phyloP scores from a whole-genome alignment of 768 basidiomycete species.

The Xerocomellus intermedius region DNA sequence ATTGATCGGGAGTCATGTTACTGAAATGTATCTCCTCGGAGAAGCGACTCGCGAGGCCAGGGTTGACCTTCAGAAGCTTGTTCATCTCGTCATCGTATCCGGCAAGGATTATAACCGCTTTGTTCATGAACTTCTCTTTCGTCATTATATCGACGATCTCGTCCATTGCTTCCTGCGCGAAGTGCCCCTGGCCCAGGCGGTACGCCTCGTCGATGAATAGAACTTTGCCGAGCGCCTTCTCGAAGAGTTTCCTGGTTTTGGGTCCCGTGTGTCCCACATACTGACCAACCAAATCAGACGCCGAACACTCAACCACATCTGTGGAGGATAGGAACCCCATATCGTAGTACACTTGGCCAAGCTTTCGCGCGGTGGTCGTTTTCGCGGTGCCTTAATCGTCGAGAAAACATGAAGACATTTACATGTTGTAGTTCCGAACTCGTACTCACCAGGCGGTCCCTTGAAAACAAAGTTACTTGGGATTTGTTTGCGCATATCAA shows the following conservation, averaged over 20 bases:
- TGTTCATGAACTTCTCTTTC: slow-evolving; percentile 51
- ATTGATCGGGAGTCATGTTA: slow-evolving; percentile 49
- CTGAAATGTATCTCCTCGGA: slow-evolving; percentile 56
- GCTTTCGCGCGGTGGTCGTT: slow-evolving; percentile 59
- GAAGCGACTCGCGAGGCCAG: slow-evolving; percentile 67
- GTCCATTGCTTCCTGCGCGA: slow-evolving; percentile 71
- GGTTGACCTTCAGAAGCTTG: slow-evolving; percentile 52
- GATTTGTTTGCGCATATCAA: slow-evolving; percentile 49
- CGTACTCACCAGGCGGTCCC: slow-evolving; percentile 59
- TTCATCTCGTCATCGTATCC: slow-evolving; percentile 73
- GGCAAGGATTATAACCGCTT: slow-evolving; percentile 65
- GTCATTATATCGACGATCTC: slow-evolving; percentile 67
- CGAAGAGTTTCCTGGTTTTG: slow-evolving; percentile 56
- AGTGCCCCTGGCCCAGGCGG: slow-evolving; percentile 56
- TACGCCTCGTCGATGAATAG: slow-evolving; percentile 76
- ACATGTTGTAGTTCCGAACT: too few relatives aligned
- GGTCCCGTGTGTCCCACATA: slow-evolving; percentile 74
- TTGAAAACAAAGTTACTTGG: slow-evolving; percentile 71
- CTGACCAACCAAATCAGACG: slow-evolving; percentile 65
- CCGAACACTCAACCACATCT: slow-evolving; percentile 68
- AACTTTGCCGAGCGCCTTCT: slow-evolving; percentile 64
- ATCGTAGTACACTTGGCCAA: slow-evolving; percentile 61
- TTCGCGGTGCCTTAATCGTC: slow-evolving; percentile 54
- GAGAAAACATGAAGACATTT: neutral
- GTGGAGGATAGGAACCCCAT: slow-evolving; percentile 53